Evolutionary conservation across 108 stramenopile species (phyloP), one percentile per base, ranked within the genome.

Genomic region (Cyclotella choctawhatcheeana): DNA sequence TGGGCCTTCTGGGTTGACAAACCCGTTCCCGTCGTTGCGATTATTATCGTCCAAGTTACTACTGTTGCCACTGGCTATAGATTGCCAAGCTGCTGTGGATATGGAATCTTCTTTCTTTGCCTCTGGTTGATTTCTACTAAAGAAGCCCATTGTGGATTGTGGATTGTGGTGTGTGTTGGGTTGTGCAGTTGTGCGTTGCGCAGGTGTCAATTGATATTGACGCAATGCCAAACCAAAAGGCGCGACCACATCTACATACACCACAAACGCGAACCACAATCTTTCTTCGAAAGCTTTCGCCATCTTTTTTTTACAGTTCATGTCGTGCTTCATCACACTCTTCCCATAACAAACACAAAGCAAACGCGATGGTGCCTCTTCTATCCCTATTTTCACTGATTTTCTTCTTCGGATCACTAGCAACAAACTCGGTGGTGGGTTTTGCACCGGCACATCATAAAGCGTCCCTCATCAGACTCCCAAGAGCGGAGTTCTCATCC

Each of bases 61-160:
- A 30, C 65, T 64, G 55, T 40, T 43, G 37, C 55, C 59, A 21
- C 59, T 56, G 43, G 67, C 67, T 35, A 69, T 37, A 47, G 51
- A 53, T 69, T 69, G 67, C 67, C 67, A 69, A 44, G 21, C 51
- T 27, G 54, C 67, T 34, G 67, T 58, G 40, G 67, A 56, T 37
- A 52, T 44, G 29, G 26, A 16, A 7, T 51, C 35, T 34, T 32
- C 17, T 17, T 14, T 33, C 35, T 40, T 44, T 21, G 24, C 31
- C 43, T 43, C 20, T 2, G 67, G 13, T 56, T 43, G n/a, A 33
- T 51, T 67, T 67, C 35, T 69, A 1, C 65, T 16, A 22, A 69
- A 69, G 67, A 69, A 58, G 21, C 55, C 52, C 67, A 69, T 69
- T 60, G 10, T 31, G 14, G 5, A 1, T 56, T 51, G 6, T 17